These are phyloP conservation scores for Xylaria sp. DNA, from an alignment of 2,329 filamentous ascomycete genomes.

Conservation along the genomic window DNA sequence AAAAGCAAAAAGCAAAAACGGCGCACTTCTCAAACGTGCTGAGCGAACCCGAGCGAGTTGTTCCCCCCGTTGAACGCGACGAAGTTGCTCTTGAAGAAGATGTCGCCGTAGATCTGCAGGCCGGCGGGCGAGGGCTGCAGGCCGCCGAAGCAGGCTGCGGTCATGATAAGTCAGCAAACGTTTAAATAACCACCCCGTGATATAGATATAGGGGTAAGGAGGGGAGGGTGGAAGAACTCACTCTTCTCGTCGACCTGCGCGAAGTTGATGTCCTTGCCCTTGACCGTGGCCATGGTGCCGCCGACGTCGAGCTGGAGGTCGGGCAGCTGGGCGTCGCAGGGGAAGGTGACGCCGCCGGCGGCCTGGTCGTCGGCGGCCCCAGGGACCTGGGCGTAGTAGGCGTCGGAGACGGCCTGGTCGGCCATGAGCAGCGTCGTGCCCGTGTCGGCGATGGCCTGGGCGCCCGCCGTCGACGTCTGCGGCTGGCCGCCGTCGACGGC, in stretches of 20 bases:
- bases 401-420: slow-evolving; percentile 52
- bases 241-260: slow-evolving; percentile 52
- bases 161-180: too few relatives aligned
- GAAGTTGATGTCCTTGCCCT: slow-evolving; percentile 58
- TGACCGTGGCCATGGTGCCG: slow-evolving; percentile 57
- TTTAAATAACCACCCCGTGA: too few relatives aligned
- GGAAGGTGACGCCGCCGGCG: slow-evolving; percentile 50
- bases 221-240: slow-evolving; percentile 44
- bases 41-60: slow-evolving; percentile 55
- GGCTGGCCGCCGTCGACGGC: slow-evolving; percentile 34
- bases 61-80: slow-evolving; percentile 61
- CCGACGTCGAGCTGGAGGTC: slow-evolving; percentile 60
- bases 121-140: slow-evolving; percentile 61
- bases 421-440: slow-evolving; percentile 68
- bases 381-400: slow-evolving; percentile 51
- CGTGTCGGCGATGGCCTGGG: slow-evolving; percentile 57
- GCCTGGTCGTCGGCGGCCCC: slow-evolving; percentile 45
- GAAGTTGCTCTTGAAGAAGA: slow-evolving; percentile 65
- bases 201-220: too few relatives aligned
- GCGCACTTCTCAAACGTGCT: slow-evolving; percentile 50
- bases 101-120: slow-evolving; percentile 65
- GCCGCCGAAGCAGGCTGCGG: slow-evolving; percentile 66
- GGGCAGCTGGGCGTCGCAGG: slow-evolving; percentile 50
- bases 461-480: slow-evolving; percentile 41
- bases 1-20: not conserved